Evolutionary conservation across 2,329 filamentous ascomycete species (phyloP), one percentile per base, ranked within the genome.

Genomic region (Geosmithia flava): DNA sequence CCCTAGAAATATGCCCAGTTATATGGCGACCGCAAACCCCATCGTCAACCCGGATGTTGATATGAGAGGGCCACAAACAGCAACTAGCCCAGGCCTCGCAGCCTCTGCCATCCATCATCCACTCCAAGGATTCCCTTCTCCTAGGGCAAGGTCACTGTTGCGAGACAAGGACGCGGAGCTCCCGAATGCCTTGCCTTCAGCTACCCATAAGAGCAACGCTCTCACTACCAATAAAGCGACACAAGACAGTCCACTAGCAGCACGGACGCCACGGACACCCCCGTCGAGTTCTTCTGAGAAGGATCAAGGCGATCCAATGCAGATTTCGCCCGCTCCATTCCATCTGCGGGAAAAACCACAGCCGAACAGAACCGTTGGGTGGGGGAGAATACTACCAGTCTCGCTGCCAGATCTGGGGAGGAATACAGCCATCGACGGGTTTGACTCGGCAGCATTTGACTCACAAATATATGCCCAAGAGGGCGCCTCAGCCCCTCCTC

Each of bases 391-490:
- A 11, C 33, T 37, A 13, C 33, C 11, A 13, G 11, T 37, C 33
- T 37, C 33, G 11, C 33, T 37, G 33, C 33, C 3, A 11, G 11
- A 37, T 11, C 33, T 16, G 11, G 15, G 33, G 15, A 5, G 33
- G 15, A 11, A 37, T 13, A 3, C 33, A 13, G 33, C 15, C 6
- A 37, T 11, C 10, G 7, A 4, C 27, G 11, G 7, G 8, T 45
- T 45, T 19, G 44, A 45, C n/a, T 55, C 61, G 3, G 49, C 47
- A 11, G 59, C 58, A 16, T 66, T 71, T 33, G 68, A 71, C 49
- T 52, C 56, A 3, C 56, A 60, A 13, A 69, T 71, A 30, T 71
- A 71, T 49, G 56, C 58, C 29, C 63, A 68, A 41, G 51, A 51
- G n/a, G 47, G 45, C 17, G 52, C 53, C n/a, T 47, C 53, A 20